Conservation (phyloP, 495 filamentous ascomycete genomes). For the Choiromyces venosus region DNA sequence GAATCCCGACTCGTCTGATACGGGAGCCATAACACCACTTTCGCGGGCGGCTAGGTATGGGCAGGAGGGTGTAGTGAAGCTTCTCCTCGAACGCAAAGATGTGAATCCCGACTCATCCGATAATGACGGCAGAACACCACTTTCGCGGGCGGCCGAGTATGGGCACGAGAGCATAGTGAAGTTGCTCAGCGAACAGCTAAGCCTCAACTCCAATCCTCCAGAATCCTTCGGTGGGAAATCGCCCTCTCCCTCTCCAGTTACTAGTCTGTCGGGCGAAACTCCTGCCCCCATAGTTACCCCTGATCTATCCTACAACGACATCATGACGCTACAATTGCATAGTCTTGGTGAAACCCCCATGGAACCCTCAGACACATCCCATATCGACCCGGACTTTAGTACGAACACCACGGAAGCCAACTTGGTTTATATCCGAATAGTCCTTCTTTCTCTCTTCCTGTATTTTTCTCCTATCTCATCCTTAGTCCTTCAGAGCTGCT, state of each 20-base stretch:
- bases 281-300: not conserved
- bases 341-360: no score
- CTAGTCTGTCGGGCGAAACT: not conserved
- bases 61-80: not conserved
- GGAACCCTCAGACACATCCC: not conserved
- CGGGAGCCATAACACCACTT: not conserved
- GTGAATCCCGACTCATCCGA: not conserved
- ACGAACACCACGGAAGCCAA: not conserved
- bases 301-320: not conserved
- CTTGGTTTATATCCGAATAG: not conserved
- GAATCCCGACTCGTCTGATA: not conserved
- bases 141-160: not conserved
- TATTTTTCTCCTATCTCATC: not conserved
- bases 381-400: no score
- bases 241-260: not conserved
- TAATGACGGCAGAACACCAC: no score
- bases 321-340: not conserved
- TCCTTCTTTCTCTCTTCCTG: not conserved
- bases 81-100: not conserved
- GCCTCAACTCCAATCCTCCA: no score
- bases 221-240: not conserved
- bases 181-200: not conserved
- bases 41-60: no score
- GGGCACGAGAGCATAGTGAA: not conserved
- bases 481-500: not conserved